Percentiles rank a stretch among this genome's conserved stretches.
phyloP scores from a whole-genome alignment of 2,329 filamentous ascomycete genomes.

The Curvularia sp. region DNA sequence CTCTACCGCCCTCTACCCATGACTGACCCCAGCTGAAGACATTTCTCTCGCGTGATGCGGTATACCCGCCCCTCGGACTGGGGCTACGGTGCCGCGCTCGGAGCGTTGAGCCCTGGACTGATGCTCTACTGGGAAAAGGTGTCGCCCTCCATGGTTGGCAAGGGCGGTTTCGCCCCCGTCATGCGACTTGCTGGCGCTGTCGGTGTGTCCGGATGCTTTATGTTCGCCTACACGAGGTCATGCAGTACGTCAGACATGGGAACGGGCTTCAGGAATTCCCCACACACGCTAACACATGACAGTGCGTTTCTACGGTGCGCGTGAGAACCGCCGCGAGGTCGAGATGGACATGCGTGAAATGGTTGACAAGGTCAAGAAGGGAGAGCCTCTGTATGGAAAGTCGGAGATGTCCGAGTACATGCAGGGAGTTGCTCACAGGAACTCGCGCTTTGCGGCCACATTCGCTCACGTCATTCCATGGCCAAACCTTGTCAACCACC shows the following conservation, averaged over 20 bases:
- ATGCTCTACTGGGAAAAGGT: slow-evolving; percentile 83
- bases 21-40: slow-evolving; percentile 61
- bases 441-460: slow-evolving; percentile 88
- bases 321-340: slow-evolving; percentile 88
- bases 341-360: slow-evolving; percentile 99
- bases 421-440: slow-evolving; percentile 90
- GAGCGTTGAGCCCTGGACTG: slow-evolving; percentile 73
- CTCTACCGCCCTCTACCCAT: slow-evolving; percentile 16
- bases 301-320: slow-evolving; percentile 97
- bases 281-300: slow-evolving; percentile 17
- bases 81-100: slow-evolving; percentile 69
- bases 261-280: not conserved
- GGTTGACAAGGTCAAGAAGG: slow-evolving; percentile 93
- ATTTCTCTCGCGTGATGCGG: slow-evolving; percentile 85
- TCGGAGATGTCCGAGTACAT: slow-evolving; percentile 82
- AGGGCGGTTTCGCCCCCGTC: slow-evolving; percentile 79
- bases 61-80: slow-evolving; percentile 92
- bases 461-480: slow-evolving; percentile 87
- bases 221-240: slow-evolving; percentile 85
- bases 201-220: slow-evolving; percentile 77
- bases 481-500: slow-evolving; percentile 98
- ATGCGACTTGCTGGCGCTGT: slow-evolving; percentile 80
- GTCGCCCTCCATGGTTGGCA: slow-evolving; percentile 83
- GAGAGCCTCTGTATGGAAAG: slow-evolving; percentile 86
- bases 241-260: slow-evolving; percentile 66